These are phyloP conservation scores for Fusarium redolens DNA, from an alignment of 2,329 filamentous ascomycete genomes.

Conservation along the genomic window DNA sequence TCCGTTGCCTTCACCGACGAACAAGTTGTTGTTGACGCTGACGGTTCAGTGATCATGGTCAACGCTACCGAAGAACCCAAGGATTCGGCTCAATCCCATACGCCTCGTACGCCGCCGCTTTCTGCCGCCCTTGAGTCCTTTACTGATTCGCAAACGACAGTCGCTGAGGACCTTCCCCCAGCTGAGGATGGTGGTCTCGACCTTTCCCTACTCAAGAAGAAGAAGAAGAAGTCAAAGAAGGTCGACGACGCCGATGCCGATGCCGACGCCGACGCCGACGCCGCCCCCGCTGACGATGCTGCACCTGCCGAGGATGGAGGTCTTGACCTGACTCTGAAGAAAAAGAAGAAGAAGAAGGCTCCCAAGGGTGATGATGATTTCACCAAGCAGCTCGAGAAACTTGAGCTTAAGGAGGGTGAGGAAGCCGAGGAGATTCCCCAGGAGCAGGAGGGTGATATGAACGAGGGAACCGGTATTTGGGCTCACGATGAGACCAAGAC, in stretches of 20 bases:
- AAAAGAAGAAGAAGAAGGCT: slow-evolving; percentile 77
- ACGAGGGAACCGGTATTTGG: slow-evolving; percentile 92
- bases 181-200: slow-evolving; percentile 65
- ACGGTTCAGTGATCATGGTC: slow-evolving; percentile 84
- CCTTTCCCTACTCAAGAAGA: slow-evolving; percentile 84
- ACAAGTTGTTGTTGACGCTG: slow-evolving; percentile 86
- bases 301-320: slow-evolving; percentile 61
- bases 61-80: slow-evolving; percentile 80
- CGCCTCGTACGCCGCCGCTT: slow-evolving; percentile 72
- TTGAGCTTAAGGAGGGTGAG: slow-evolving; percentile 75
- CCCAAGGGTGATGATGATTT: slow-evolving; percentile 71
- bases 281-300: slow-evolving; percentile 51
- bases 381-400: slow-evolving; percentile 70
- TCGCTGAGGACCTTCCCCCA: slow-evolving; percentile 58
- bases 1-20: slow-evolving; percentile 94
- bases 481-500: slow-evolving; percentile 79
- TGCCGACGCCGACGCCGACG: slow-evolving; percentile 57
- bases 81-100: slow-evolving; percentile 84
- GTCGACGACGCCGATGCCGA: slow-evolving; percentile 48
- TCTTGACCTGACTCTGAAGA: slow-evolving; percentile 74
- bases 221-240: slow-evolving; percentile 67
- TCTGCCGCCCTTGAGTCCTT: slow-evolving; percentile 66
- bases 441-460: slow-evolving; percentile 78
- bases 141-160: slow-evolving; percentile 61
- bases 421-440: slow-evolving; percentile 60